These are phyloP conservation scores for Cordyceps javanica DNA, from an alignment of 2,329 filamentous ascomycete genomes.

Conservation along the genomic window DNA sequence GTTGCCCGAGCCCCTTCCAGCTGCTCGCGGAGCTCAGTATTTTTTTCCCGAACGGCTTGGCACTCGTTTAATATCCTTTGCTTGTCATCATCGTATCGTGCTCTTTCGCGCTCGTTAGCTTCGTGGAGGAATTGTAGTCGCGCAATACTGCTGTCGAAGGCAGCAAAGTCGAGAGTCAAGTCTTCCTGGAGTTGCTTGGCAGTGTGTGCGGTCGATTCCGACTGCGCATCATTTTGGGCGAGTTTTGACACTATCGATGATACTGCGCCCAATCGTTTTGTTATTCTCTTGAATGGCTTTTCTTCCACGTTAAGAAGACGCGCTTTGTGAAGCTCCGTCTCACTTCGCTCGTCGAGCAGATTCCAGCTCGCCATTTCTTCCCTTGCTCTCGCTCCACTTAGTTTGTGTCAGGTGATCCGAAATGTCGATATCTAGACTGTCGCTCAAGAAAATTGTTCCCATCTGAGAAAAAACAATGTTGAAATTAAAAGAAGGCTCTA, in stretches of 20 bases:
- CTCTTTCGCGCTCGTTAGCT: slow-evolving; percentile 76
- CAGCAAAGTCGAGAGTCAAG: slow-evolving; percentile 78
- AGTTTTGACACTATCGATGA: slow-evolving; percentile 50
- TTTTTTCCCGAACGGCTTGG: slow-evolving; percentile 70
- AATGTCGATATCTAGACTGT: neutral
- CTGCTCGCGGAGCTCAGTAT: slow-evolving; percentile 63
- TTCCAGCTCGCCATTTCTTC: slow-evolving; percentile 47
- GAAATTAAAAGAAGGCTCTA: neutral
- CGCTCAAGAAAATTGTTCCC: neutral
- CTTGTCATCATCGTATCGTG: slow-evolving; percentile 77
- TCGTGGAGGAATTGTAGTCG: slow-evolving; percentile 82
- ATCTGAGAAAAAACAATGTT: neutral
- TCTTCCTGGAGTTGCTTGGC: slow-evolving; percentile 73
- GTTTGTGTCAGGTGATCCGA: no score
- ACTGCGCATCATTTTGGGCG: slow-evolving; percentile 16
- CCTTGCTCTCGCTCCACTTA: neutral
- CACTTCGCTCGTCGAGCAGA: slow-evolving; percentile 67
- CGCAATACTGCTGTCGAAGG: slow-evolving; percentile 78
- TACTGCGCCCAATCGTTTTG: slow-evolving; percentile 68
- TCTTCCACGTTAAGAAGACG: slow-evolving; percentile 88
- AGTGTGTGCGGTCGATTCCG: slow-evolving; percentile 41
- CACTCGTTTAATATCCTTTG: slow-evolving; percentile 72
- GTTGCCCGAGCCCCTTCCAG: slow-evolving; percentile 71
- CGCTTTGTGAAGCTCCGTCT: slow-evolving; percentile 79
- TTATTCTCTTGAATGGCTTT: slow-evolving; percentile 83